Conservation (phyloP, 1,284 basidiomycete genomes). For the Cutaneotrichosporon sp. region DNA sequence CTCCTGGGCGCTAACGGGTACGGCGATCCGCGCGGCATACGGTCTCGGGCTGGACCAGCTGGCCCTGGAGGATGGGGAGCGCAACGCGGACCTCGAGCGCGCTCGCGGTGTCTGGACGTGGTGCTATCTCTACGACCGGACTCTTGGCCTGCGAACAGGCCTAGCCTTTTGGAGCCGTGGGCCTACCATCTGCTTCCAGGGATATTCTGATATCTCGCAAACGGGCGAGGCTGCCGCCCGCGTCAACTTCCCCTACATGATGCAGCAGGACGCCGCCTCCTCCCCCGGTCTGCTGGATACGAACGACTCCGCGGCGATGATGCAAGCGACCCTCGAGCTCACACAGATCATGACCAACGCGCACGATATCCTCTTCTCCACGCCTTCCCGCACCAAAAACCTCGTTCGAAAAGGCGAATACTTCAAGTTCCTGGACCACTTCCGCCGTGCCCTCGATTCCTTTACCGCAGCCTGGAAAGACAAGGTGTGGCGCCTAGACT, state of each 20-base stretch:
- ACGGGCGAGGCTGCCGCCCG: conserved; percentile 43
- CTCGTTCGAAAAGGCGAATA: conserved; percentile 49
- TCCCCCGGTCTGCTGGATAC: conserved; percentile 8
- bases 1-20: conserved; percentile 48
- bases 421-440: conserved; percentile 47
- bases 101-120: conserved; percentile 50
- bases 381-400: conserved; percentile 41
- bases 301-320: conserved; percentile 36
- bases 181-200: conserved; percentile 48
- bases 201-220: conserved; percentile 42
- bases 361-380: conserved; percentile 50
- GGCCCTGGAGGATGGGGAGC: conserved; percentile 37
- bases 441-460: conserved; percentile 34
- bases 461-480: conserved; percentile 37
- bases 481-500: conserved; percentile 35
- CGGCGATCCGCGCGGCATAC: conserved; percentile 46
- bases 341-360: conserved; percentile 51
- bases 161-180: conserved; percentile 50
- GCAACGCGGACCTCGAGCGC: conserved; percentile 41
- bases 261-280: conserved; percentile 20
- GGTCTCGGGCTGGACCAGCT: conserved; percentile 44
- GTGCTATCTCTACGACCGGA: conserved; percentile 51
- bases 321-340: conserved; percentile 45
- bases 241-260: conserved; percentile 46
- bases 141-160: conserved; percentile 47